phyloP scores from a whole-genome alignment of 2,329 filamentous ascomycete genomes.

The Coniochaeta prunicola region DNA sequence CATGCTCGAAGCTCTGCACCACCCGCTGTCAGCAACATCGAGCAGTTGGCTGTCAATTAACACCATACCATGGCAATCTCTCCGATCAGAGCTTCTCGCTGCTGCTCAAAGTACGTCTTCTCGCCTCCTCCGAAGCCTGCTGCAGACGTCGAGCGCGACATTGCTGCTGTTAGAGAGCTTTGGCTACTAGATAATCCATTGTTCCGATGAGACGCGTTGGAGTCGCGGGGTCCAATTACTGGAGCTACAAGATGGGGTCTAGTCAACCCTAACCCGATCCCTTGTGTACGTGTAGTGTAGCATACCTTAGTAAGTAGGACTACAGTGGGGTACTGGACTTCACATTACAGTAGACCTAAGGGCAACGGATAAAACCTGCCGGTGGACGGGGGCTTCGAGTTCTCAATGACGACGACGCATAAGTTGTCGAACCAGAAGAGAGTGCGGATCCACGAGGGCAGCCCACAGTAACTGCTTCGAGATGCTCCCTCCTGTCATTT shows the following conservation, averaged over 20 bases:
- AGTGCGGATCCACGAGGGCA: neutral
- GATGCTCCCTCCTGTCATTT: neutral
- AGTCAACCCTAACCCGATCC: neutral
- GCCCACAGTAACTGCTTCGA: neutral
- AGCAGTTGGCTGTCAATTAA: neutral
- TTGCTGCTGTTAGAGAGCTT: constrained; percentile 9
- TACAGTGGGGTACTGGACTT: too few species aligned
- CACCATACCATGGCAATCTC: constrained; percentile 62
- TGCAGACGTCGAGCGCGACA: constrained; percentile 21
- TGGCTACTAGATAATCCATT: too few species aligned
- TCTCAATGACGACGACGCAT: neutral
- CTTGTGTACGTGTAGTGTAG: too few species aligned
- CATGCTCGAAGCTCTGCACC: constrained; percentile 75
- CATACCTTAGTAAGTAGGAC: too few species aligned
- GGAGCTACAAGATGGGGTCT: neutral
- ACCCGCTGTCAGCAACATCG: neutral
- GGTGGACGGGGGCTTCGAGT: too few species aligned
- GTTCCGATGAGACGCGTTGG: neutral
- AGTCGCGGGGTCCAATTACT: neutral
- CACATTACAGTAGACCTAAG: neutral
- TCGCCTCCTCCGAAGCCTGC: constrained; percentile 21
- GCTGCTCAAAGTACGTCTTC: constrained; percentile 67
- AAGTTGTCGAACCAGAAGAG: neutral
- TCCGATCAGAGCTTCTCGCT: constrained; percentile 62
- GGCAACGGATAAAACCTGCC: too few species aligned